These are phyloP conservation scores for Lobosporangium transversale DNA, from an alignment of 192 early-diverging fungal species.

Conservation along the genomic window DNA sequence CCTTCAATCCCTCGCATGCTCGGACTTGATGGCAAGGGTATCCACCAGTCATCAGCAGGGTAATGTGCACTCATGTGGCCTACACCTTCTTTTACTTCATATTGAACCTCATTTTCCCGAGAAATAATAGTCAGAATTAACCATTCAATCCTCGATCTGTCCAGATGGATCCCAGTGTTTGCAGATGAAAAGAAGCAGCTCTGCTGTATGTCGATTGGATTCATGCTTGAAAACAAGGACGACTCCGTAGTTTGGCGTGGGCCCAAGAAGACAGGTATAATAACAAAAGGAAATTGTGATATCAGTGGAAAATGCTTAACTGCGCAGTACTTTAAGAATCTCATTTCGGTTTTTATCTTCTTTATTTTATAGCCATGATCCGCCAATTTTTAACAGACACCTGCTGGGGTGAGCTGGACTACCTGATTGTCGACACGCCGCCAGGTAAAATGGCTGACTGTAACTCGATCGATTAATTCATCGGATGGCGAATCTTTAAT, in stretches of 20 bases:
- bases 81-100: background rate
- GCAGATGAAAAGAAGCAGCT: conserved; percentile 74
- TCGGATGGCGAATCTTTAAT: too few relatives aligned
- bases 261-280: conserved; percentile 94
- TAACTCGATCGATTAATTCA: background rate
- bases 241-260: conserved; percentile 98
- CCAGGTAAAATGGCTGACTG: conserved; percentile 60
- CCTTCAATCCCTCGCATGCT: conserved; percentile 97
- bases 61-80: conserved; percentile 53
- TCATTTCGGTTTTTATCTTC: too few relatives aligned
- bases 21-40: conserved; percentile 86
- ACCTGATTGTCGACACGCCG: conserved; percentile 95
- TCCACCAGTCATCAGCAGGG: conserved; percentile 92
- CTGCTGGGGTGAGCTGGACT: conserved; percentile 96
- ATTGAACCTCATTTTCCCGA: too few relatives aligned
- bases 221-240: conserved; percentile 87
- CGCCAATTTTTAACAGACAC: conserved; percentile 97
- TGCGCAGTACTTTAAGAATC: too few relatives aligned
- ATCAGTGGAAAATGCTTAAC: too few relatives aligned
- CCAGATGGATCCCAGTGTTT: conserved; percentile 82
- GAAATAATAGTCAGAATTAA: too few relatives aligned
- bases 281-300: too few relatives aligned
- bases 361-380: conserved; percentile 95
- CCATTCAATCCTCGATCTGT: too few relatives aligned
- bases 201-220: conserved; percentile 97